Percentiles rank a stretch among this genome's conserved stretches.
Evolutionary conservation across 1,284 basidiomycete genomes (phyloP).

Genomic region (Sporisorium exsertum): DNA sequence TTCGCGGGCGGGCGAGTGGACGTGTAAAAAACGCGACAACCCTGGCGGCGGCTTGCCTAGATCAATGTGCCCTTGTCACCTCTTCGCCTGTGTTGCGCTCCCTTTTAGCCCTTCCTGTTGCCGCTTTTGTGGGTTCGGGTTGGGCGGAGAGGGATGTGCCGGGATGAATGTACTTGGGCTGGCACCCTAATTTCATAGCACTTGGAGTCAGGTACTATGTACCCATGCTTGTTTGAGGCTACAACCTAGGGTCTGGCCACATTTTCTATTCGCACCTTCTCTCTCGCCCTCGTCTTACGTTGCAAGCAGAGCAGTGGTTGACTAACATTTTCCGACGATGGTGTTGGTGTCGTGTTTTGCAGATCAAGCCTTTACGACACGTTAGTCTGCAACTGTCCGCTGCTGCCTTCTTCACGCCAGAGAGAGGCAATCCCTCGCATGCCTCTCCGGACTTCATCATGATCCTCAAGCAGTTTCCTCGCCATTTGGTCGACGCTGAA

Average conservation of each 20-base stretch:
- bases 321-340: constrained; percentile 14
- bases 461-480: constrained; percentile 39
- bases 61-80: constrained; percentile 55
- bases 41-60: constrained; percentile 60
- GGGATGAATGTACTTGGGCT: constrained; percentile 56
- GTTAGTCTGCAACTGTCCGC: constrained; percentile 7
- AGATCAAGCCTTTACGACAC: constrained; percentile 34
- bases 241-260: constrained; percentile 56
- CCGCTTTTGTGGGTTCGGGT: not conserved
- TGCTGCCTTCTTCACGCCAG: constrained; percentile 13
- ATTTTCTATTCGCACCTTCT: constrained; percentile 12
- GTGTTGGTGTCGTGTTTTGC: not conserved
- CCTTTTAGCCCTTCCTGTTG: constrained; percentile 4
- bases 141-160: constrained; percentile 12
- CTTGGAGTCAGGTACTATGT: constrained; percentile 55
- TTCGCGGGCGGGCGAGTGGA: constrained; percentile 54
- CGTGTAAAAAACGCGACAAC: constrained; percentile 52
- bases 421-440: constrained; percentile 2
- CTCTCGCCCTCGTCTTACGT: not conserved
- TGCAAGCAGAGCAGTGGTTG: not conserved
- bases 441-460: constrained; percentile 22
- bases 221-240: constrained; percentile 53
- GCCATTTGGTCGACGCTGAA: constrained; percentile 13
- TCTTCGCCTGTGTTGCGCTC: constrained; percentile 45
- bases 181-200: constrained; percentile 61